Conservation (phyloP, 164 flowering plant genomes). For the Piper longum region DNA sequence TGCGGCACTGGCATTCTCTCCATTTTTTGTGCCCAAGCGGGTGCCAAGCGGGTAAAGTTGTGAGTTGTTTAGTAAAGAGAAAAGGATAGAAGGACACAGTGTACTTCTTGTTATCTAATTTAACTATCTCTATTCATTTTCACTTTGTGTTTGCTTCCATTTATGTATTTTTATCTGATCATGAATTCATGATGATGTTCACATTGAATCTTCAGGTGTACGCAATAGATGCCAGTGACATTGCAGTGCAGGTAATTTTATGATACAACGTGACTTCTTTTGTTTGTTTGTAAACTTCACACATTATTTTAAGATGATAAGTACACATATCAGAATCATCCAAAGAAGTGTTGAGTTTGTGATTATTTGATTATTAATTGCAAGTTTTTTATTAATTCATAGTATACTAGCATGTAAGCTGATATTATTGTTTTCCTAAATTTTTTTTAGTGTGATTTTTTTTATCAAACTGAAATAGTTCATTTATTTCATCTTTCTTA, state of each 20-base stretch:
- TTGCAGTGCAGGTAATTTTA: slow-evolving; percentile 74
- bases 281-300: no score
- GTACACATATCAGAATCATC: no score
- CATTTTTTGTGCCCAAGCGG: slow-evolving; percentile 97
- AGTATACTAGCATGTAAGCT: no score
- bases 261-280: neutral
- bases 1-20: slow-evolving; percentile 98
- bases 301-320: no score
- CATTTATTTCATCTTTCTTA: slow-evolving; percentile 4
- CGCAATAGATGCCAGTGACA: slow-evolving; percentile 97
- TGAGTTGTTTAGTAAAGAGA: neutral
- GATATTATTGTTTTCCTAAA: no score
- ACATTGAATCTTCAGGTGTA: slow-evolving; percentile 48
- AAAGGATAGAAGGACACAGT: neutral
- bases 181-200: neutral
- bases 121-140: no score
- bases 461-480: neutral
- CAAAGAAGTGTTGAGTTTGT: no score
- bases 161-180: neutral
- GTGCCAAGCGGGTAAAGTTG: slow-evolving; percentile 69
- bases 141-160: neutral
- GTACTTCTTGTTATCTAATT: neutral
- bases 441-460: neutral
- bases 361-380: no score
- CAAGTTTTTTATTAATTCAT: no score